Evolutionary conservation across 306 rosid genomes (phyloP).

Genomic region (Medicago ruthenica): DNA sequence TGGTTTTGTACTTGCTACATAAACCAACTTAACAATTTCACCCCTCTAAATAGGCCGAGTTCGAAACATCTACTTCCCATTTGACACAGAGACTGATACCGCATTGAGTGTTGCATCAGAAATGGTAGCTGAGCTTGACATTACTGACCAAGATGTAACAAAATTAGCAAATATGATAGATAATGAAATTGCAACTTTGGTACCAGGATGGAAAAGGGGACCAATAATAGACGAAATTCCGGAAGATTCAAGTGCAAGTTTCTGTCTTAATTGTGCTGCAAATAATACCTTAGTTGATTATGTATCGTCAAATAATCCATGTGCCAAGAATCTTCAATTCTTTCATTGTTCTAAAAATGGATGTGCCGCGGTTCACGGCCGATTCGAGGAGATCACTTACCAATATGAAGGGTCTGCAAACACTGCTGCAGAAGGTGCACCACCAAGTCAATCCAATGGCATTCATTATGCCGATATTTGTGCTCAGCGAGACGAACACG

Average conservation of each 20-base stretch:
- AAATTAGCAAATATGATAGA: conserved; percentile 91
- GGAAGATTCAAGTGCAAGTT: conserved; percentile 48
- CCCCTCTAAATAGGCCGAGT: conserved; percentile 63
- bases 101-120: conserved; percentile 84
- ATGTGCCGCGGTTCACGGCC: conserved; percentile 79
- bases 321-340: conserved; percentile 70
- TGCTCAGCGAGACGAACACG: conserved; percentile 78
- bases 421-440: conserved; percentile 51
- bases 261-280: conserved; percentile 66
- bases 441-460: conserved; percentile 56
- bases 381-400: conserved; percentile 93
- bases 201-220: conserved; percentile 76
- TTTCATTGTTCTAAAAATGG: conserved; percentile 78
- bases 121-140: conserved; percentile 93
- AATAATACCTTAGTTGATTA: conserved; percentile 58
- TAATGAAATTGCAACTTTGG: conserved; percentile 68
- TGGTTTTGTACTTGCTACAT: not conserved
- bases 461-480: conserved; percentile 76
- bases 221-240: conserved; percentile 53
- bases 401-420: conserved; percentile 78
- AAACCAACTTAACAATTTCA: conserved; percentile 15
- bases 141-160: conserved; percentile 81
- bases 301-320: conserved; percentile 58
- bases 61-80: conserved; percentile 96
- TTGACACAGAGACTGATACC: conserved; percentile 81